These are phyloP conservation scores for Metarhizium guizhouense DNA, from an alignment of 2,329 filamentous ascomycete species.

Conservation along the genomic window DNA sequence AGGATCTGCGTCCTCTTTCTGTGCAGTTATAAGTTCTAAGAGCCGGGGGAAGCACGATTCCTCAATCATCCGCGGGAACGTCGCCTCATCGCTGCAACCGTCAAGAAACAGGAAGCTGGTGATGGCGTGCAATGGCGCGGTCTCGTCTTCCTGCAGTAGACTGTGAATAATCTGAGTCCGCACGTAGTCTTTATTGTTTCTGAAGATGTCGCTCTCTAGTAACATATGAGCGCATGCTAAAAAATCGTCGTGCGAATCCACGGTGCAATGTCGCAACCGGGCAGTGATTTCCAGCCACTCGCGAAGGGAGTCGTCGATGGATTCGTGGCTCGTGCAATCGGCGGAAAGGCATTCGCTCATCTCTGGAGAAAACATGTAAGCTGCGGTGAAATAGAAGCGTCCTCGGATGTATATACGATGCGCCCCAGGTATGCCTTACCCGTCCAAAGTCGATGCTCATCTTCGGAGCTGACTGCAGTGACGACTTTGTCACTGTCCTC, in stretches of 20 bases:
- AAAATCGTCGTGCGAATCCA: conserved; percentile 70
- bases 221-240: conserved; percentile 72
- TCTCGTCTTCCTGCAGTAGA: conserved; percentile 75
- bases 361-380: conserved; percentile 24
- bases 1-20: conserved; percentile 55
- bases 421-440: conserved; percentile 39
- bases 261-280: conserved; percentile 65
- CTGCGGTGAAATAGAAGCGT: background rate
- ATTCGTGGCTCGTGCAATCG: conserved; percentile 42
- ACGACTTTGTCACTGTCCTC: conserved; percentile 53
- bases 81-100: conserved; percentile 66
- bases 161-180: conserved; percentile 89
- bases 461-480: conserved; percentile 52
- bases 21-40: conserved; percentile 67
- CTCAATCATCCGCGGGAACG: conserved; percentile 79
- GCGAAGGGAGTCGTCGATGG: conserved; percentile 77
- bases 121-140: conserved; percentile 70
- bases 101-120: conserved; percentile 80
- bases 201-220: conserved; percentile 66
- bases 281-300: conserved; percentile 74
- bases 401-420: background rate
- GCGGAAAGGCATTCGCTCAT: conserved; percentile 37
- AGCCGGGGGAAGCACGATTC: conserved; percentile 79
- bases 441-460: conserved; percentile 82
- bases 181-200: conserved; percentile 71